A percentile compares a stretch with the other conserved stretches of the same genome.
These are phyloP conservation scores for Wickerhamomyces bovis DNA, from an alignment of 805 yeast genomes.

Conservation along the genomic window DNA sequence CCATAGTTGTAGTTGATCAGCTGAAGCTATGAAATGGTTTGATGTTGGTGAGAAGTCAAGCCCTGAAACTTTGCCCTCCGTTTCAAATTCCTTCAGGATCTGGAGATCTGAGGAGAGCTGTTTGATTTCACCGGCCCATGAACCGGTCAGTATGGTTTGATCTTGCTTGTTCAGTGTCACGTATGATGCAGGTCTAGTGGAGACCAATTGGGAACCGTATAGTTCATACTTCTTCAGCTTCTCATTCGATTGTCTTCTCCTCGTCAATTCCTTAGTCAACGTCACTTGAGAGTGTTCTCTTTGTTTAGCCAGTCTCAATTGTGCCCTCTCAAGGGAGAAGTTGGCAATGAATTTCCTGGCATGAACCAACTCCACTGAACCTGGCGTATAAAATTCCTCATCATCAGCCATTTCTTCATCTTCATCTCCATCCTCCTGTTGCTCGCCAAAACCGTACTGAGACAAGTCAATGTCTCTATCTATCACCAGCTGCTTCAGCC, in stretches of 20 bases:
- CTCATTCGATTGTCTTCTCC: constrained; percentile 38
- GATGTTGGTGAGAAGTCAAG: constrained; percentile 52
- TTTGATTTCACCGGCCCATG: constrained; percentile 77
- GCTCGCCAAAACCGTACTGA: constrained; percentile 4
- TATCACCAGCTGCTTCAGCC: constrained; percentile 43
- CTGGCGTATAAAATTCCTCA: constrained; percentile 85
- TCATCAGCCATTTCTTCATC: constrained; percentile 48
- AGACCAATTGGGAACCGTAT: constrained; percentile 64
- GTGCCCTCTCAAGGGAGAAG: constrained; percentile 44
- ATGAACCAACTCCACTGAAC: constrained; percentile 43
- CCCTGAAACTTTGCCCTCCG: constrained; percentile 64
- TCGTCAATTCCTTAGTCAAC: constrained; percentile 36
- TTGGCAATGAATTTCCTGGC: constrained; percentile 48
- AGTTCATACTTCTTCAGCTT: constrained; percentile 34
- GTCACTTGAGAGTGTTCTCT: constrained; percentile 28
- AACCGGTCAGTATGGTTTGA: constrained; percentile 52
- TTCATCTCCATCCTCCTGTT: constrained; percentile 19
- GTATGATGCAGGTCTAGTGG: constrained; percentile 62
- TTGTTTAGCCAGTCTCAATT: constrained; percentile 33
- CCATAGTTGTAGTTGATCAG: constrained; percentile 39
- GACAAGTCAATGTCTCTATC: constrained; percentile 26
- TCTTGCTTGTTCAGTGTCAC: constrained; percentile 39
- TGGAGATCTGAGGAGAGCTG: constrained; percentile 40
- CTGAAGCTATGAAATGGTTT: constrained; percentile 38
- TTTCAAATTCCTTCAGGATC: constrained; percentile 15